Evolutionary conservation across 805 yeast species (phyloP).

Genomic region (Saturnispora gosingensis): DNA sequence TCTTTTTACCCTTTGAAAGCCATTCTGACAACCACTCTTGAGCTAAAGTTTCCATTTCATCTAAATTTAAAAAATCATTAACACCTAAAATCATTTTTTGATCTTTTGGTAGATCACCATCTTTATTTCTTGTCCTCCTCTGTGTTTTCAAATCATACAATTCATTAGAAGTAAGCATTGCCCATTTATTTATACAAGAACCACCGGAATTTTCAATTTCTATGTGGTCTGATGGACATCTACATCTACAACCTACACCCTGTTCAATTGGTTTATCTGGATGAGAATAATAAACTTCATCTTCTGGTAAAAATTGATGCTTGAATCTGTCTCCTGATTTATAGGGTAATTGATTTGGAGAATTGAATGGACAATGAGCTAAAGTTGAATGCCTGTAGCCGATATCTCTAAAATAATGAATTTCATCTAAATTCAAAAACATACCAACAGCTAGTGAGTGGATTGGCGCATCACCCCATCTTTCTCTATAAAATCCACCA

Average conservation of each 20-base stretch:
- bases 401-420: slow-evolving; percentile 88
- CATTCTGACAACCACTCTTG: slow-evolving; percentile 17
- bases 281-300: slow-evolving; percentile 30
- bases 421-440: slow-evolving; percentile 54
- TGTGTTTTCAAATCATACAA: not conserved
- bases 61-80: slow-evolving; percentile 20
- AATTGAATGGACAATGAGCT: slow-evolving; percentile 74
- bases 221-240: slow-evolving; percentile 47
- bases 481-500: slow-evolving; percentile 80
- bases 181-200: slow-evolving; percentile 47
- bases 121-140: not conserved
- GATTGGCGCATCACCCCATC: slow-evolving; percentile 98
- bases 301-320: slow-evolving; percentile 25
- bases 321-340: slow-evolving; percentile 27
- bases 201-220: slow-evolving; percentile 51
- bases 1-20: slow-evolving; percentile 15
- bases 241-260: slow-evolving; percentile 67
- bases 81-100: slow-evolving; percentile 9
- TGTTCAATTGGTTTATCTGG: slow-evolving; percentile 18
- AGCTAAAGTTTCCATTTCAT: slow-evolving; percentile 22
- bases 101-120: not conserved
- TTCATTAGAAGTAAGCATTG: slow-evolving; percentile 24
- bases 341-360: slow-evolving; percentile 45
- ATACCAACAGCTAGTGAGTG: slow-evolving; percentile 82
- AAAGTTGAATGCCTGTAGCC: slow-evolving; percentile 80